These are phyloP conservation scores for Beauveria varroae DNA, from an alignment of 2,329 filamentous ascomycete genomes.

Conservation along the genomic window DNA sequence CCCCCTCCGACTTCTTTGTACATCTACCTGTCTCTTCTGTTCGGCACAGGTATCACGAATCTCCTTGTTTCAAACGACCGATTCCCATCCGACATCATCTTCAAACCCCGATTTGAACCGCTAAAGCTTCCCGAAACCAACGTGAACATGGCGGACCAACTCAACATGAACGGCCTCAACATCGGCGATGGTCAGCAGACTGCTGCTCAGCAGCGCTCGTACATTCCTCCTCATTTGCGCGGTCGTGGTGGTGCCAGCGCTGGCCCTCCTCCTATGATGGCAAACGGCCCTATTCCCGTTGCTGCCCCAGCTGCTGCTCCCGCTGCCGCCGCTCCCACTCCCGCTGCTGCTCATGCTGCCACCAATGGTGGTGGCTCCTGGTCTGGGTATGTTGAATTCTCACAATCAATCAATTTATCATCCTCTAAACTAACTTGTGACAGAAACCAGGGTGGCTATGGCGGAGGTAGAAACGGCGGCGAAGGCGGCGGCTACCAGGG, in stretches of 20 bases:
- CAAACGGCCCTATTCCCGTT: slow-evolving; percentile 15
- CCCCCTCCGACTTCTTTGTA: slow-evolving; percentile 6
- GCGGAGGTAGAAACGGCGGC: slow-evolving; percentile 27
- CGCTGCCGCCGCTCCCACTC: slow-evolving; percentile 2
- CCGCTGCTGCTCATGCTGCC: slow-evolving; percentile 19
- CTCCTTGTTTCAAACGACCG: slow-evolving; percentile 20
- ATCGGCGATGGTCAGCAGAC: slow-evolving; percentile 39
- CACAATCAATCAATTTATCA: not conserved
- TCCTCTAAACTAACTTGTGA: slow-evolving; percentile 15
- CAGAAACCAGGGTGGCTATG: slow-evolving; percentile 19
- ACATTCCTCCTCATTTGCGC: slow-evolving; percentile 82
- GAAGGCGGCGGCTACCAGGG: slow-evolving; percentile 21
- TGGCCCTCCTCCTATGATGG: slow-evolving; percentile 14
- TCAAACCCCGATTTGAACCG: slow-evolving; percentile 14
- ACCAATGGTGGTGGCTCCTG: slow-evolving; percentile 50
- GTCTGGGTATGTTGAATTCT: slow-evolving; percentile 37
- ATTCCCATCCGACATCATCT: not conserved
- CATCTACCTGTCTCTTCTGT: slow-evolving; percentile 12
- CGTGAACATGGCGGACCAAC: slow-evolving; percentile 68
- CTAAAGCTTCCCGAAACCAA: slow-evolving; percentile 15
- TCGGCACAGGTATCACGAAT: slow-evolving; percentile 20
- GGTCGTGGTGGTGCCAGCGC: slow-evolving; percentile 36
- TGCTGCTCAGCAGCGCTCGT: slow-evolving; percentile 47
- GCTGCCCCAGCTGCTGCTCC: slow-evolving; percentile 14
- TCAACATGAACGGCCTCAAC: slow-evolving; percentile 72